These are phyloP conservation scores for Cercospora sp. DNA, from an alignment of 2,329 filamentous ascomycete genomes.

Conservation along the genomic window DNA sequence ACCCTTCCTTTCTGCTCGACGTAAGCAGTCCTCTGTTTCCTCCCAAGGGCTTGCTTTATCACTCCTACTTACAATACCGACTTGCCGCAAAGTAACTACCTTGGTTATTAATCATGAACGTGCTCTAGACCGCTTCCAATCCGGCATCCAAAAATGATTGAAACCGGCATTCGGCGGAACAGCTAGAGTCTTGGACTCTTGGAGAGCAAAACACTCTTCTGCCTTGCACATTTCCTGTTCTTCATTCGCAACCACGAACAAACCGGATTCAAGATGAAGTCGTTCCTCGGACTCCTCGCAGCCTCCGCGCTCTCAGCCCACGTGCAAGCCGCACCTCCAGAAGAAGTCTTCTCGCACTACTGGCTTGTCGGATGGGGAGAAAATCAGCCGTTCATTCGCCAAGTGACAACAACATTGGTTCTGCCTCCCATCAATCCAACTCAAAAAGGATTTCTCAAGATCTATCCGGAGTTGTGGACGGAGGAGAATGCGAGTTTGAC, in stretches of 20 bases:
- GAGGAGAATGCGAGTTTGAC: slow-evolving; percentile 2
- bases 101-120: not conserved
- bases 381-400: not conserved
- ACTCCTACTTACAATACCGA: not conserved
- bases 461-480: not conserved
- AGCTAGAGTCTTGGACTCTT: not conserved
- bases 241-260: no score
- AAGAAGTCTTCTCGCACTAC: not conserved
- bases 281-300: not conserved
- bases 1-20: not conserved
- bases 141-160: not conserved
- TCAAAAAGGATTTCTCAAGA: not conserved
- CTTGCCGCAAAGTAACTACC: not conserved
- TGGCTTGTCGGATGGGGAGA: not conserved
- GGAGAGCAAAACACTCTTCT: not conserved
- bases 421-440: not conserved
- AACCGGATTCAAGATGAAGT: no score
- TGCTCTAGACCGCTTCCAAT: not conserved
- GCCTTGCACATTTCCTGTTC: no score
- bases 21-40: not conserved
- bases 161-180: slow-evolving; percentile 3
- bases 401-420: not conserved
- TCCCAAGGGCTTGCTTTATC: not conserved
- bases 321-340: not conserved
- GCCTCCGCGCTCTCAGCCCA: not conserved